phyloP scores from a whole-genome alignment of 2,329 filamentous ascomycete species.

The Spiromastix sp. region DNA sequence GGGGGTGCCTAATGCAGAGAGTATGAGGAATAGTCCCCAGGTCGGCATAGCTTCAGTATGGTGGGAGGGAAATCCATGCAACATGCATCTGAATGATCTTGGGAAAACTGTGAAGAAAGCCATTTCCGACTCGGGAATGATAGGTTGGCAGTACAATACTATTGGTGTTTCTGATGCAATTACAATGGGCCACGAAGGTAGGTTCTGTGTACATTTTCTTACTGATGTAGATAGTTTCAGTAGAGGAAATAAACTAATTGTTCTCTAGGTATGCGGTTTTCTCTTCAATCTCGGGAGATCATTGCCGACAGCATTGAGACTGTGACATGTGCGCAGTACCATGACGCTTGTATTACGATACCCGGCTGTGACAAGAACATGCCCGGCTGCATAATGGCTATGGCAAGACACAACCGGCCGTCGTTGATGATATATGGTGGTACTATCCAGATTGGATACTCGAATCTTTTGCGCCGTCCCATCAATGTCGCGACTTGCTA shows the following conservation, averaged over 20 bases:
- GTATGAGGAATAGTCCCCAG: slow-evolving; percentile 84
- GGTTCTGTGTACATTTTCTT: slow-evolving; percentile 11
- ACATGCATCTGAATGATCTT: slow-evolving; percentile 68
- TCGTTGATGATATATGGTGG: slow-evolving; percentile 95
- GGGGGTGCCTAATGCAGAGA: slow-evolving; percentile 69
- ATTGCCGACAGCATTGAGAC: slow-evolving; percentile 94
- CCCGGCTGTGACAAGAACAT: slow-evolving; percentile 98
- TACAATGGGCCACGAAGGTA: slow-evolving; percentile 88
- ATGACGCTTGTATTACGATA: slow-evolving; percentile 88
- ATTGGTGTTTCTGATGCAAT: slow-evolving; percentile 85
- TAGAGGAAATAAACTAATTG: not conserved
- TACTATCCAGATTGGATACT: slow-evolving; percentile 80
- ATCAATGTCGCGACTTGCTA: slow-evolving; percentile 87
- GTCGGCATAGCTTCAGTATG: slow-evolving; percentile 86
- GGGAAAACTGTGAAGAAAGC: slow-evolving; percentile 79
- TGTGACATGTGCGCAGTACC: slow-evolving; percentile 81
- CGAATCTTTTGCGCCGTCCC: slow-evolving; percentile 59
- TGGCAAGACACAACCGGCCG: slow-evolving; percentile 81
- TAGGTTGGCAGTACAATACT: slow-evolving; percentile 92
- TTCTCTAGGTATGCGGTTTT: slow-evolving; percentile 75
- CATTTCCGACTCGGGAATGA: slow-evolving; percentile 71
- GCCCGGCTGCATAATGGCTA: slow-evolving; percentile 85
- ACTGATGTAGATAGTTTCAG: not conserved
- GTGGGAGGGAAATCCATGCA: slow-evolving; percentile 98
- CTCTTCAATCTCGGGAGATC: slow-evolving; percentile 78